A percentile compares a stretch with the other conserved stretches of the same genome.
Conservation (phyloP, 2,329 filamentous ascomycete species). For the Calycina herbarum region DNA sequence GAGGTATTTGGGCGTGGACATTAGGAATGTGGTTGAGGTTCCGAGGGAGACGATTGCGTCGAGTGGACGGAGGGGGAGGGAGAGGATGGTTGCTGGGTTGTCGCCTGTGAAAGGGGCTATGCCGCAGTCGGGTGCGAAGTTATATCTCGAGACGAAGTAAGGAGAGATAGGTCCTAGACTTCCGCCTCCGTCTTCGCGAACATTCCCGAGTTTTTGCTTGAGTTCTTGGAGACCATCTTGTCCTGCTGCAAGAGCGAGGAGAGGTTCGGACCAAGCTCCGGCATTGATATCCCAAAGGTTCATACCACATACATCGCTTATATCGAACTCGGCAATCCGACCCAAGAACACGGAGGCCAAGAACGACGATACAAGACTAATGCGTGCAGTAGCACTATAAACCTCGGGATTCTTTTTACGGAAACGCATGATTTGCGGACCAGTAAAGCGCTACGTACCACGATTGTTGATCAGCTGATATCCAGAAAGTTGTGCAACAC, state of each 20-base stretch:
- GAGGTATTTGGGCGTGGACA: constrained; percentile 90
- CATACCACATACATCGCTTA: constrained; percentile 93
- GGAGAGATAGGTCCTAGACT: constrained; percentile 72
- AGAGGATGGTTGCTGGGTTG: constrained; percentile 93
- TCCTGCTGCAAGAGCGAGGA: constrained; percentile 72
- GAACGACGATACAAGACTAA: constrained; percentile 94
- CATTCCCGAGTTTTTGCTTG: constrained; percentile 75
- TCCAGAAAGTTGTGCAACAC: background rate
- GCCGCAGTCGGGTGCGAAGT: constrained; percentile 72
- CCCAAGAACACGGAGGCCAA: constrained; percentile 89
- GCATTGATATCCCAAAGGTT: constrained; percentile 89
- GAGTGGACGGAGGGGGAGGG: constrained; percentile 79
- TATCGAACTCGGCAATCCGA: constrained; percentile 82
- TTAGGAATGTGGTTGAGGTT: constrained; percentile 94
- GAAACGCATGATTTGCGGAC: constrained; percentile 92
- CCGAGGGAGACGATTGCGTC: constrained; percentile 95
- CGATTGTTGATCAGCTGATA: constrained; percentile 19
- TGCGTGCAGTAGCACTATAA: constrained; percentile 77
- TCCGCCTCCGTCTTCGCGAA: constrained; percentile 76
- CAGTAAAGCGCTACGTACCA: constrained; percentile 76
- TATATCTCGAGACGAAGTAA: constrained; percentile 80
- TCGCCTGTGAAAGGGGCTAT: constrained; percentile 91
- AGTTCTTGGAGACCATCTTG: constrained; percentile 61
- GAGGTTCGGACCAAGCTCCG: constrained; percentile 69
- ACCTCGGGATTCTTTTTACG: constrained; percentile 76